Evolutionary conservation across 345 rosid species (phyloP), one percentile per base, ranked within the genome.

Genomic region (Camelina neglecta): DNA sequence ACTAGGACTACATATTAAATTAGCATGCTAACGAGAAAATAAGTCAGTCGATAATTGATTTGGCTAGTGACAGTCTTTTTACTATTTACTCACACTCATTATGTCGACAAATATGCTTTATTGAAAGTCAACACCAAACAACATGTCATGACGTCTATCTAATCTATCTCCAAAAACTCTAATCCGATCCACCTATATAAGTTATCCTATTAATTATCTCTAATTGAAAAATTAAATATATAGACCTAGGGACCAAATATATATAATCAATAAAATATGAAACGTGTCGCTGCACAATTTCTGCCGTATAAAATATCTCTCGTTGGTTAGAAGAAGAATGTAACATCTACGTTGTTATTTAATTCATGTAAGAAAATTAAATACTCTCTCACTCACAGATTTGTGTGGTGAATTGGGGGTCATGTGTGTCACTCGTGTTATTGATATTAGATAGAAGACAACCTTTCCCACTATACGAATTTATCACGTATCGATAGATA

Each of bases 271-370:
- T 24, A 20, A 4, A 23, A 26, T 60, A 58, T 7, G 79, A 59
- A 48, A 60, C 79, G 50, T 75, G 79, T 59, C 57, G 48, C 12
- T 23, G 29, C 49, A 74, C 23, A 55, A 5, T 55, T 65, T 63
- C 11, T 24, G 54, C 41, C 35, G 64, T 35, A 66, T 66, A 29
- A 66, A 47, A 66, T 67, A 67, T 48, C 60, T 49, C 12, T 49
- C 35, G 79, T 60, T 75, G 62, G 74, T 68, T 13, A 68, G 63
- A 68, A 67, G 2, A 8, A 35, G 61, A 75, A 59, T 50, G 54
- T 20, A 31, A 24, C 41, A 41, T 35, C 15, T 31, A 58, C 67
- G 4, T 59, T 49, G 18, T 51, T 39, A 49, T 59, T 48, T 38
- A 38, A 50, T 50, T 31, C 24, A 53, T 51, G 60, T 39, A 38